Percentiles rank a stretch among this genome's conserved stretches.
phyloP scores from a whole-genome alignment of 2,329 filamentous ascomycete genomes.

The Beauveria pseudobassiana region DNA sequence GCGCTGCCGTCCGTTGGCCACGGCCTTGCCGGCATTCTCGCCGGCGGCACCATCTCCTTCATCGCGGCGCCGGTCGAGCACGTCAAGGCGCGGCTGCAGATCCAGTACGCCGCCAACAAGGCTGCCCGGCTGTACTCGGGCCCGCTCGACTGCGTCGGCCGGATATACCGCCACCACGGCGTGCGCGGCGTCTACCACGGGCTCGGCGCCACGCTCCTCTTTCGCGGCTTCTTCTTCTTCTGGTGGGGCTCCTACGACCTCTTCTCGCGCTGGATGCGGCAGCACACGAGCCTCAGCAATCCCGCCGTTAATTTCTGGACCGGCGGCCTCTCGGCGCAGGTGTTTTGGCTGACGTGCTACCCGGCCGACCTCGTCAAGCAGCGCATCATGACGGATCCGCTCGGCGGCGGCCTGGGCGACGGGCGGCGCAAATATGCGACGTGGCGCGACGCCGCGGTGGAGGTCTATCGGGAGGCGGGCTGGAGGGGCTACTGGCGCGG shows the following conservation, averaged over 20 bases:
- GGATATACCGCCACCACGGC: constrained; percentile 66
- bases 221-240: constrained; percentile 91
- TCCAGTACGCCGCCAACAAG: constrained; percentile 83
- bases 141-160: constrained; percentile 73
- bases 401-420: constrained; percentile 63
- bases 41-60: constrained; percentile 84
- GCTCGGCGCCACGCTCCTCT: constrained; percentile 74
- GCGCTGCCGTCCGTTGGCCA: constrained; percentile 72
- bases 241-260: constrained; percentile 98
- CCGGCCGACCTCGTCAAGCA: constrained; percentile 93
- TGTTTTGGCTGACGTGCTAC: constrained; percentile 92
- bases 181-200: constrained; percentile 79
- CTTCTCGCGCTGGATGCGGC: constrained; percentile 60
- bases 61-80: constrained; percentile 93
- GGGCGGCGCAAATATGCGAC: constrained; percentile 59
- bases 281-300: constrained; percentile 61
- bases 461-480: constrained; percentile 71
- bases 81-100: constrained; percentile 86
- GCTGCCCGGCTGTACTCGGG: constrained; percentile 73
- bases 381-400: constrained; percentile 89
- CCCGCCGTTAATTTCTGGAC: constrained; percentile 96
- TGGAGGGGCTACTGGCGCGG: constrained; percentile 84
- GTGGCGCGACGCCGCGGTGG: constrained; percentile 73
- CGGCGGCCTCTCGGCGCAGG: constrained; percentile 82
- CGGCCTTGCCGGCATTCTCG: constrained; percentile 78